Conservation (phyloP, 768 basidiomycete species). For the Collybia nuda region DNA sequence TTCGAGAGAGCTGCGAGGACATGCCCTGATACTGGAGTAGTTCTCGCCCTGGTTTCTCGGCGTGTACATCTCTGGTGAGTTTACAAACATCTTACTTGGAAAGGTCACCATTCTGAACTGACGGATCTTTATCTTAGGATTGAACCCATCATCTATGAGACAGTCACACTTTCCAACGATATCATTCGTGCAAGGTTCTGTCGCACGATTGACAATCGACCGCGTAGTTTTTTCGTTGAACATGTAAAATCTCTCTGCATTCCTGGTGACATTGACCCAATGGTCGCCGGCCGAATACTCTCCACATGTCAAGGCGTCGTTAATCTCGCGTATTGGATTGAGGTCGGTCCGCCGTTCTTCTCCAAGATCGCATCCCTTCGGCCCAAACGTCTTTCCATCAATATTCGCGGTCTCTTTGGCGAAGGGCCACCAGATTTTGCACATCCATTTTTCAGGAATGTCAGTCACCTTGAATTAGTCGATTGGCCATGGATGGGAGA, state of each 20-base stretch:
- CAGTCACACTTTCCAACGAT: conserved; percentile 16
- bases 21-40: conserved; percentile 13
- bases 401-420: conserved; percentile 20
- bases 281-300: conserved; percentile 16
- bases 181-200: conserved; percentile 16
- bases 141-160: conserved; percentile 21
- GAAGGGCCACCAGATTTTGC: conserved; percentile 13
- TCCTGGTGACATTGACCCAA: conserved; percentile 18
- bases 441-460: conserved; percentile 22
- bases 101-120: no score
- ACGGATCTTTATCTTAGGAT: conserved; percentile 13
- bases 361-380: conserved; percentile 15
- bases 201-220: conserved; percentile 14
- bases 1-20: conserved; percentile 21
- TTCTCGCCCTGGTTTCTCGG: conserved; percentile 18
- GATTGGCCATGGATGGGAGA: conserved; percentile 17
- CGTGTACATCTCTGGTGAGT: conserved; percentile 21
- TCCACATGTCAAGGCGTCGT: conserved; percentile 21
- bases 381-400: conserved; percentile 22
- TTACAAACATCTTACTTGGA: background rate
- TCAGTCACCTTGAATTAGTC: conserved; percentile 23
- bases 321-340: conserved; percentile 23
- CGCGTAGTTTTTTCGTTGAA: conserved; percentile 17
- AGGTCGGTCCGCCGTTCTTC: conserved; percentile 11
- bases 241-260: conserved; percentile 25